These are phyloP conservation scores for Ophiosphaerella narmari DNA, from an alignment of 2,329 filamentous ascomycete species.

Conservation along the genomic window DNA sequence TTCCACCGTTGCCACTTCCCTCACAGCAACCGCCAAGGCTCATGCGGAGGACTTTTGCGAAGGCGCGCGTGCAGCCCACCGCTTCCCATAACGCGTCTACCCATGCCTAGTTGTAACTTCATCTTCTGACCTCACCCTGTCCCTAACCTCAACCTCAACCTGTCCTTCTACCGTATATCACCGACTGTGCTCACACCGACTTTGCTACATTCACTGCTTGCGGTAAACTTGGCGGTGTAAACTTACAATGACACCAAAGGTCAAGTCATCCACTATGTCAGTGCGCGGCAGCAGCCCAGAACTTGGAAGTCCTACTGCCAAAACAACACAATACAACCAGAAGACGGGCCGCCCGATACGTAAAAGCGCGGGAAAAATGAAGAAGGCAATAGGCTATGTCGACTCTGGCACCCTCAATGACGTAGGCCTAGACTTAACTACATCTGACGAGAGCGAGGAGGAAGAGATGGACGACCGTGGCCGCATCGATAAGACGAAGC, in stretches of 20 bases:
- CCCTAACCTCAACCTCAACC: constrained; percentile 2
- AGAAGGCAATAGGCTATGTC: constrained; percentile 45
- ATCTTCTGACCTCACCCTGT: constrained; percentile 1
- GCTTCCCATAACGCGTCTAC: neutral
- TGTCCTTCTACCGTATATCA: neutral
- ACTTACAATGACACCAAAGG: constrained; percentile 11
- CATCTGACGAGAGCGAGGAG: constrained; percentile 29
- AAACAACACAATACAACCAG: constrained; percentile 43
- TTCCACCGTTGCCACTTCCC: constrained; percentile 1
- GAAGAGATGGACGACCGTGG: constrained; percentile 28
- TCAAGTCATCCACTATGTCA: neutral
- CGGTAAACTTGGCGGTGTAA: neutral
- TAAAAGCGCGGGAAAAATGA: constrained; percentile 44
- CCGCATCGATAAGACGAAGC: constrained; percentile 20
- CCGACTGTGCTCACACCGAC: neutral
- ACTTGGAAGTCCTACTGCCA: constrained; percentile 31
- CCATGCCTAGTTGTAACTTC: neutral
- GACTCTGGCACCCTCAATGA: constrained; percentile 46
- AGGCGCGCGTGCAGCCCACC: constrained; percentile 4
- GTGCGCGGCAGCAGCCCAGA: constrained; percentile 30
- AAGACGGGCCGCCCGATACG: constrained; percentile 52
- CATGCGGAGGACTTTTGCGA: constrained; percentile 1
- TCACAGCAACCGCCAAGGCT: constrained; percentile 12
- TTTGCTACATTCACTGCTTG: constrained; percentile 5
- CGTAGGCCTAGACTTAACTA: constrained; percentile 33